A percentile compares a stretch with the other conserved stretches of the same genome.
Evolutionary conservation across 495 filamentous ascomycete species (phyloP).

Genomic region (Xylaria palmicola): DNA sequence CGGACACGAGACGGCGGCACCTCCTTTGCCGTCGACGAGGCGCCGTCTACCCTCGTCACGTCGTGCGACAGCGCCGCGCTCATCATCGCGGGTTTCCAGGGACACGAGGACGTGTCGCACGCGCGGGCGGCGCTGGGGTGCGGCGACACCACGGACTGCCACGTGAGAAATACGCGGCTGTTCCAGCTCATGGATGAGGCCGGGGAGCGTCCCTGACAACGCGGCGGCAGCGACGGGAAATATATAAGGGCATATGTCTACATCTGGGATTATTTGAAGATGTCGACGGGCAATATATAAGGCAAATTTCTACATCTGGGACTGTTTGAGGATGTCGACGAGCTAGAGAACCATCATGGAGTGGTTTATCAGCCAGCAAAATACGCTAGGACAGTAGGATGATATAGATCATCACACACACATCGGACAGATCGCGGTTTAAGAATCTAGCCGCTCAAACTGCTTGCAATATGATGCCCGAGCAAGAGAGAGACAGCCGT

Average conservation of each 20-base stretch:
- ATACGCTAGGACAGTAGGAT: too few relatives aligned
- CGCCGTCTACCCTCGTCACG: constrained; percentile 14
- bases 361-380: too few relatives aligned
- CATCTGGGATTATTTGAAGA: too few relatives aligned
- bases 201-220: neutral
- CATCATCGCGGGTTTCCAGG: constrained; percentile 23
- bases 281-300: too few relatives aligned
- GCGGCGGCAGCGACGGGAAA: neutral
- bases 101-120: constrained; percentile 14
- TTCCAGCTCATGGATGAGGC: constrained; percentile 27
- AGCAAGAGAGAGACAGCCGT: neutral
- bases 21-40: neutral
- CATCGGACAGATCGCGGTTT: too few relatives aligned
- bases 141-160: constrained; percentile 11
- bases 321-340: too few relatives aligned
- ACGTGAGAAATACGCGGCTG: constrained; percentile 25
- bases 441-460: too few relatives aligned
- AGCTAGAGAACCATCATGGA: too few relatives aligned
- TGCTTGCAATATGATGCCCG: neutral
- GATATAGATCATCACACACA: too few relatives aligned
- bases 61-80: constrained; percentile 26
- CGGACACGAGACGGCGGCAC: neutral
- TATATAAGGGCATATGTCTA: too few relatives aligned
- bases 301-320: too few relatives aligned
- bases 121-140: constrained; percentile 19